A percentile compares a stretch with the other conserved stretches of the same genome.
Conservation (phyloP, 306 rosid genomes). For the Carpinus fangiana region DNA sequence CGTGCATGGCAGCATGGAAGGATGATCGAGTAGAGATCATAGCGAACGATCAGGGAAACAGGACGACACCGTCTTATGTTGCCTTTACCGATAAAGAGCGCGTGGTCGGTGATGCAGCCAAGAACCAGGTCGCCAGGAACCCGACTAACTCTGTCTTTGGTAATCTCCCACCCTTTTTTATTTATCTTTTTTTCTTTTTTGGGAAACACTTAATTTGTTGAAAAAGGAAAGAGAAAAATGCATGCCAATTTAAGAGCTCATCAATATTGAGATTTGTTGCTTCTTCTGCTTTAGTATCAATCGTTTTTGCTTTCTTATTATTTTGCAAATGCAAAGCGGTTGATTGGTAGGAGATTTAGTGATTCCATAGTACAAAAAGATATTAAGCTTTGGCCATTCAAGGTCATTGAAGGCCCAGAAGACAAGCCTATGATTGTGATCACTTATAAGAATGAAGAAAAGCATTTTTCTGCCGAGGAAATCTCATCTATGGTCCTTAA, state of each 20-base stretch:
- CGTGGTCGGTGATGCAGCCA: not conserved
- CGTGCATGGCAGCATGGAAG: not conserved
- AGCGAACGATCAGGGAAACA: not conserved
- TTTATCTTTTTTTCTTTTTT: too few species aligned
- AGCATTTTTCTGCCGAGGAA: not conserved
- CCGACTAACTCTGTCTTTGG: not conserved
- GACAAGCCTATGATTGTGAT: constrained; percentile 15
- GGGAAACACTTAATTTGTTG: too few species aligned
- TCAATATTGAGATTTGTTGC: too few species aligned
- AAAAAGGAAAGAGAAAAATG: too few species aligned
- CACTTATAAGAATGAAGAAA: not conserved
- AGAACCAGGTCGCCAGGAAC: too few species aligned
- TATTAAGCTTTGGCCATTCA: constrained; percentile 5
- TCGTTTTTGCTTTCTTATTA: not conserved
- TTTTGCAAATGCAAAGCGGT: constrained; percentile 3
- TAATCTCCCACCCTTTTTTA: not conserved
- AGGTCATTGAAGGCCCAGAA: not conserved
- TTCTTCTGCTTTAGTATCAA: too few species aligned
- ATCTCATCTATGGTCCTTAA: constrained; percentile 8
- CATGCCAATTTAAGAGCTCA: too few species aligned
- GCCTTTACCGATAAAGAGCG: not conserved
- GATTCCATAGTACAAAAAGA: not conserved
- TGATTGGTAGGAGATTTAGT: constrained; percentile 11
- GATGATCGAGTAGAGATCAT: not conserved
- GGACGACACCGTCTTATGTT: not conserved